A percentile compares a stretch with the other conserved stretches of the same genome.
phyloP scores from a whole-genome alignment of 768 basidiomycete species.

The Hygrophorus russula region DNA sequence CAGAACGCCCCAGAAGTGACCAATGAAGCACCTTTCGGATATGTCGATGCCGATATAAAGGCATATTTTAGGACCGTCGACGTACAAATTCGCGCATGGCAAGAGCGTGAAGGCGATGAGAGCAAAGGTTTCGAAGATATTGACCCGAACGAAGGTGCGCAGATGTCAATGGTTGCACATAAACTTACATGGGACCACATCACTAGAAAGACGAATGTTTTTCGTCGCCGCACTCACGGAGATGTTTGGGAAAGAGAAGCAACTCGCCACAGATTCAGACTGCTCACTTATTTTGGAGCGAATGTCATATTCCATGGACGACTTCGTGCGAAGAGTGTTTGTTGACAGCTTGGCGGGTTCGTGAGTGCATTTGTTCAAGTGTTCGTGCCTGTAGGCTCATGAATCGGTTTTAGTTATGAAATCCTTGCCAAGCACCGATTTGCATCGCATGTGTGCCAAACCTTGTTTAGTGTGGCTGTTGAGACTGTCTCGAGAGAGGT shows the following conservation, averaged over 20 bases:
- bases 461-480: slow-evolving; percentile 57
- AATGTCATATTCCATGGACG: slow-evolving; percentile 89
- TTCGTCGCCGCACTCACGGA: slow-evolving; percentile 76
- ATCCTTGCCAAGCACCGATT: slow-evolving; percentile 69
- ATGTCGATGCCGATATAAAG: slow-evolving; percentile 81
- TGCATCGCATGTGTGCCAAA: slow-evolving; percentile 93
- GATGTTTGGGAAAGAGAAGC: slow-evolving; percentile 80
- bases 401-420: slow-evolving; percentile 37
- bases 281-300: slow-evolving; percentile 86
- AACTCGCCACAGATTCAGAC: slow-evolving; percentile 88
- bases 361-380: slow-evolving; percentile 37
- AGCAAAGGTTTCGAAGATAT: slow-evolving; percentile 34
- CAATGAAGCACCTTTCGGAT: slow-evolving; percentile 78
- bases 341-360: slow-evolving; percentile 80
- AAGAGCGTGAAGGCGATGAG: slow-evolving; percentile 35
- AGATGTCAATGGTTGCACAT: slow-evolving; percentile 7
- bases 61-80: slow-evolving; percentile 90
- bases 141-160: slow-evolving; percentile 64
- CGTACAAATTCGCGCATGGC: slow-evolving; percentile 81
- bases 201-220: slow-evolving; percentile 61
- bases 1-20: slow-evolving; percentile 28
- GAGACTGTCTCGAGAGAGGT: slow-evolving; percentile 67
- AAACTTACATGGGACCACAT: not conserved
- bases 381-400: not conserved
- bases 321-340: slow-evolving; percentile 88